Base-by-base conservation (phyloP, 1,284 basidiomycete species). In the Tylopilus orsonianus region DNA sequence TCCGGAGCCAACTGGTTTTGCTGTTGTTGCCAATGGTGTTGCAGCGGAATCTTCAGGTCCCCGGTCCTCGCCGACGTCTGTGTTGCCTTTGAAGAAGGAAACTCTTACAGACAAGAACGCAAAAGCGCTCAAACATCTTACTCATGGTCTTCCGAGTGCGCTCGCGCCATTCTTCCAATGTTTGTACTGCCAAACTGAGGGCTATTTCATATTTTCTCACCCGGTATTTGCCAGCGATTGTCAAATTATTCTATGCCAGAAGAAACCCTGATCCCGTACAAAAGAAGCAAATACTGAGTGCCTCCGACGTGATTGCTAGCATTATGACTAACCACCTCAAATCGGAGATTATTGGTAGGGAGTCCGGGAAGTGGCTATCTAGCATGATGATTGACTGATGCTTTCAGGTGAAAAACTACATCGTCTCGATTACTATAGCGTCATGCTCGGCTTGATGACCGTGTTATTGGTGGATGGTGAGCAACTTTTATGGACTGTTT, bases 81-180 rank as follows among this genome's bases (percentile, higher is more conserved):
- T 57, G 29, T 45, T 60, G 16, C 46, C 66, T 19, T 56, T 67
- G 38, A 78, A 75, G 56, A 66, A 70, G 40, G 75, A 75, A 39
- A 71, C 73, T 6, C 67, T 78, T 3, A 68, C 71, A 37, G 77
- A 85, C 49, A 75, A 79, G 53, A 93, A 93, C 61, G 83, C 83
- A n/a, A 78, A 79, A 58, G 85, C 87, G 6, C 70, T 95, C 34
- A 90, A 87, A 64, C 90, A 93, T 59, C 71, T 97, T 27, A 83
- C 87, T 0, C 83, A 86, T 50, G 85, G 90, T 37, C 78, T 96
- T 46, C 91, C 93, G 0, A 83, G 79, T 23, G 79, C 86, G 4
- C 70, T 96, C 49, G 83, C 85, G 1, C 87, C 91, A 5, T 89
- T 98, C 66, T 93, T 97, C 72, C 90, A 92, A 78, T 85, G 94